Percentiles rank a stretch among this genome's conserved stretches.
Conservation (phyloP, 441 rosid species). For the Bruguiera hainesii region DNA sequence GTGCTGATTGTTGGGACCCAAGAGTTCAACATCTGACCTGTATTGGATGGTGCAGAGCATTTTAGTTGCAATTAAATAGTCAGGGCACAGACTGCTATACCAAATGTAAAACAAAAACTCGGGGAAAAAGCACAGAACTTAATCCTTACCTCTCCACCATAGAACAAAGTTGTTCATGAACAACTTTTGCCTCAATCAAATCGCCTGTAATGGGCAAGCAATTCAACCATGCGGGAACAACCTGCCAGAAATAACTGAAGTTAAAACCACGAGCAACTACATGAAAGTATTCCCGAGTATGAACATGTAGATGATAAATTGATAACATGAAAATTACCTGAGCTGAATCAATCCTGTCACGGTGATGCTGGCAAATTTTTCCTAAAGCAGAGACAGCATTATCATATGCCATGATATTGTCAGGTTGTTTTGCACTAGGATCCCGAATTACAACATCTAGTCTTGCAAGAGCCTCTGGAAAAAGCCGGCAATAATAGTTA, state of each 20-base stretch:
- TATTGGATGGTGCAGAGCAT: slow-evolving; percentile 9
- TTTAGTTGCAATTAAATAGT: slow-evolving; percentile 6
- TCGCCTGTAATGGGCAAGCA: slow-evolving; percentile 94
- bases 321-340: slow-evolving; percentile 47
- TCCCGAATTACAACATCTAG: slow-evolving; percentile 78
- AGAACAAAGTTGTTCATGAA: slow-evolving; percentile 91
- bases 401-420: slow-evolving; percentile 96
- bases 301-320: slow-evolving; percentile 10
- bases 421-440: slow-evolving; percentile 82
- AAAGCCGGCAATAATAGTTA: slow-evolving; percentile 26
- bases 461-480: slow-evolving; percentile 96
- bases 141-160: slow-evolving; percentile 87
- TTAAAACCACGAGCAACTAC: background rate
- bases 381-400: slow-evolving; percentile 99
- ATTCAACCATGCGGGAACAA: slow-evolving; percentile 97
- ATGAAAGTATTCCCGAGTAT: background rate
- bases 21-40: slow-evolving; percentile 85
- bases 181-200: slow-evolving; percentile 94
- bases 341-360: slow-evolving; percentile 80
- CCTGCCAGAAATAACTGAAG: slow-evolving; percentile 34
- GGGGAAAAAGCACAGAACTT: background rate
- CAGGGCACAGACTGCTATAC: background rate
- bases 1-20: slow-evolving; percentile 87
- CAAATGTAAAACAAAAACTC: background rate
- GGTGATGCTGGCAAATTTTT: slow-evolving; percentile 91